phyloP scores from a whole-genome alignment of 495 filamentous ascomycete genomes.

The Hyphodiscus hymeniophilus region DNA sequence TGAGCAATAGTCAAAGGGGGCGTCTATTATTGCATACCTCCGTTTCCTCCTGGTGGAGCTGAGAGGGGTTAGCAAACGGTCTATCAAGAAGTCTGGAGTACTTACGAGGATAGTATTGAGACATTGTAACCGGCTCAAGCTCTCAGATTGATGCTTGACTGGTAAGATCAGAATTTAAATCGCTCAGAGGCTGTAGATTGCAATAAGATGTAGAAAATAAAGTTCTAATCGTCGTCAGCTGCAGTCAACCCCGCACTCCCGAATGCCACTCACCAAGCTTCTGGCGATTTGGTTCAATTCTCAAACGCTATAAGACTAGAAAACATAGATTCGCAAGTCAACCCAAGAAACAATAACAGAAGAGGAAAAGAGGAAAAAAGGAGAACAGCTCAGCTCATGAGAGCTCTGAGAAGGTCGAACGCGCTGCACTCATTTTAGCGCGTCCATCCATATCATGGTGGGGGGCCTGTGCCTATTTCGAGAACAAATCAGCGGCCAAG shows the following conservation, averaged over 20 bases:
- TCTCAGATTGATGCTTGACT: too few relatives aligned
- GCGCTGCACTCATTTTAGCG: constrained; percentile 5
- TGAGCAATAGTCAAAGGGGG: background rate
- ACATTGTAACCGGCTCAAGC: constrained; percentile 7
- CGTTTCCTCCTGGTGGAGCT: constrained; percentile 18
- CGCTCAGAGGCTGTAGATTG: too few relatives aligned
- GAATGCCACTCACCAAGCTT: background rate
- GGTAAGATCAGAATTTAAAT: too few relatives aligned
- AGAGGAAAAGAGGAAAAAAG: background rate
- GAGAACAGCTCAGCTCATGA: constrained; percentile 5
- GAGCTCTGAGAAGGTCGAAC: too few relatives aligned
- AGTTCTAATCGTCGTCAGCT: background rate
- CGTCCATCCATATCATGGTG: background rate
- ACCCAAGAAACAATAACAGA: background rate
- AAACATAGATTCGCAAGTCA: background rate
- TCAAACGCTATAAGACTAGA: background rate
- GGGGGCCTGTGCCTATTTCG: constrained; percentile 20
- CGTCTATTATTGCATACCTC: constrained; percentile 8
- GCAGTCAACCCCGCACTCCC: constrained; percentile 13
- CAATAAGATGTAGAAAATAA: too few relatives aligned
- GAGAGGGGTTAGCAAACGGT: constrained; percentile 7
- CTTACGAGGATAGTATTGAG: constrained; percentile 24
- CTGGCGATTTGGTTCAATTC: background rate
- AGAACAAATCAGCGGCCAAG: constrained; percentile 9
- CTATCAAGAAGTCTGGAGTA: constrained; percentile 1